Conservation (phyloP, 1,284 basidiomycete species). For the Meira nashicola region DNA sequence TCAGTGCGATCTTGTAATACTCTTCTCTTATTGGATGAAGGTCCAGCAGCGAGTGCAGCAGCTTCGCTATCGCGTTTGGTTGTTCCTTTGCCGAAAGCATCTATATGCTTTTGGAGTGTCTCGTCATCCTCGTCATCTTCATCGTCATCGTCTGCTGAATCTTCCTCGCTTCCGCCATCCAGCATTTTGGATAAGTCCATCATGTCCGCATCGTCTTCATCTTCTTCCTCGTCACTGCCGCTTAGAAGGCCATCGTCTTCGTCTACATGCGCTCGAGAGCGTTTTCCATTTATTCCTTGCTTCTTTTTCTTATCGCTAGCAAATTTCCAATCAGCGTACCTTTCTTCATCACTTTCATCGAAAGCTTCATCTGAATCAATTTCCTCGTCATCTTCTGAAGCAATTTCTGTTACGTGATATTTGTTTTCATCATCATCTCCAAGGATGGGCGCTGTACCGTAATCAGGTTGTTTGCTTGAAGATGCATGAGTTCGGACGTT, state of each 20-base stretch:
- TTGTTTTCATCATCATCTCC: slow-evolving; percentile 53
- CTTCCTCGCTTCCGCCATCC: slow-evolving; percentile 30
- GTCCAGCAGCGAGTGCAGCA: not conserved
- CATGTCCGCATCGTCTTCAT: slow-evolving; percentile 36
- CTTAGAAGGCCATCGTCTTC: slow-evolving; percentile 15
- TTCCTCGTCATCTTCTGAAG: slow-evolving; percentile 41
- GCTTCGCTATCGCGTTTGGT: not conserved
- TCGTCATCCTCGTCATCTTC: slow-evolving; percentile 14
- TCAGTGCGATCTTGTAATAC: slow-evolving; percentile 68
- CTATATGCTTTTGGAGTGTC: slow-evolving; percentile 57
- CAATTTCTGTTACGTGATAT: slow-evolving; percentile 18
- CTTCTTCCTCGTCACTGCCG: slow-evolving; percentile 25
- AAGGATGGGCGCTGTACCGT: not conserved
- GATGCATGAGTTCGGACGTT: slow-evolving; percentile 21
- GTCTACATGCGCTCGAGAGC: slow-evolving; percentile 16
- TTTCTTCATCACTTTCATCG: slow-evolving; percentile 47
- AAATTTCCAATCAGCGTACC: slow-evolving; percentile 25
- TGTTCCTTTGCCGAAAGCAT: slow-evolving; percentile 23
- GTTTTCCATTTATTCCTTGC: not conserved
- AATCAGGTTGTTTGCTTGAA: not conserved
- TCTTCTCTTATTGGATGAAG: slow-evolving; percentile 29
- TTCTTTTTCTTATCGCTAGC: slow-evolving; percentile 6
- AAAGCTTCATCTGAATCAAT: slow-evolving; percentile 51
- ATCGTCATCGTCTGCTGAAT: slow-evolving; percentile 16
- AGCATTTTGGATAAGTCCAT: slow-evolving; percentile 45